Evolutionary conservation across 208 protist species (phyloP).

Genomic region (Trypanosoma rangeli): DNA sequence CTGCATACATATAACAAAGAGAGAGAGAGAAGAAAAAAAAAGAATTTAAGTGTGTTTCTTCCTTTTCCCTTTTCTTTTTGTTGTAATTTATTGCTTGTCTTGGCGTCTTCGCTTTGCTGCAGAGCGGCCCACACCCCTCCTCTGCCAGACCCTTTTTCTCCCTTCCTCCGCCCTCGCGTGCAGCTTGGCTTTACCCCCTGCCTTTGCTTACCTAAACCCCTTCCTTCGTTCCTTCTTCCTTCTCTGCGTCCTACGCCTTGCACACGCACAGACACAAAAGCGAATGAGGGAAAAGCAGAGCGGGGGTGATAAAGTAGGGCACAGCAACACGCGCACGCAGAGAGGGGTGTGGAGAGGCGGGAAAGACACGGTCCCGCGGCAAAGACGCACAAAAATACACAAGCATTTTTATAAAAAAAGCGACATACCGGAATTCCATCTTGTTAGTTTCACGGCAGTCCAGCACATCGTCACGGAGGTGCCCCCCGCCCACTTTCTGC

Average conservation of each 20-base stretch:
- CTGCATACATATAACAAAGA: neutral
- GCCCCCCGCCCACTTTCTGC: too few species aligned
- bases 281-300: too few species aligned
- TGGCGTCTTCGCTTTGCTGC: neutral
- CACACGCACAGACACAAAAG: neutral
- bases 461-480: neutral
- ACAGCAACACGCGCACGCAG: neutral
- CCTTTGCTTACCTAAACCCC: neutral
- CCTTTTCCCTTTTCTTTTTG: neutral
- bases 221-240: neutral
- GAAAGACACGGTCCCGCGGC: neutral
- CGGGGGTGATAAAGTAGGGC: neutral
- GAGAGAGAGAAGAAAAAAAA: slow-evolving; percentile 12
- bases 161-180: neutral
- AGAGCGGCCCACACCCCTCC: neutral
- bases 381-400: neutral
- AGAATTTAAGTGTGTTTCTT: neutral
- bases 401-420: neutral
- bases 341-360: neutral
- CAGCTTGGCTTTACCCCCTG: neutral
- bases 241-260: neutral
- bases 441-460: neutral
- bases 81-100: neutral
- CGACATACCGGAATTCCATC: neutral
- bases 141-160: neutral